Conservation (phyloP, 2,329 filamentous ascomycete species). For the Fusarium sp. region DNA sequence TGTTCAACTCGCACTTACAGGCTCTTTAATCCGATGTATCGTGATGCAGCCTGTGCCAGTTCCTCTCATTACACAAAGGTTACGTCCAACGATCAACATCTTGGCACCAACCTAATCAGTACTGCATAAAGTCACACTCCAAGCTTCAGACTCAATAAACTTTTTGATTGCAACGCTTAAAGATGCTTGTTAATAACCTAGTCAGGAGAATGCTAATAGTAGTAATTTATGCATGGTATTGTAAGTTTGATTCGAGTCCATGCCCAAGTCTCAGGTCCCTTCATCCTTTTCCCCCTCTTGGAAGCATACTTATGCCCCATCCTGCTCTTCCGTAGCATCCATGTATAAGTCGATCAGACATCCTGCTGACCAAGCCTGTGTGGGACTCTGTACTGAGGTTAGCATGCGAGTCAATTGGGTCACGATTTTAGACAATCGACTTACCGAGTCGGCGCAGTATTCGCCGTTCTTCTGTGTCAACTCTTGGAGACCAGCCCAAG, state of each 20-base stretch:
- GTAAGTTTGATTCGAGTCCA: conserved; percentile 27
- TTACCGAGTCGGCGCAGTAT: conserved; percentile 87
- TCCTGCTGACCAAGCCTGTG: conserved; percentile 95
- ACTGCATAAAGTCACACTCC: not conserved
- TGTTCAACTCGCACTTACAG: not conserved
- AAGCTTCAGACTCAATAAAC: not conserved
- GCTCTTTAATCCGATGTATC: not conserved
- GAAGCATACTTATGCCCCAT: conserved; percentile 19
- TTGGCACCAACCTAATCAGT: not conserved
- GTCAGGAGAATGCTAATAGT: conserved; percentile 33
- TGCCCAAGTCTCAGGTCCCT: conserved; percentile 21
- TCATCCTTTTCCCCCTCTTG: conserved; percentile 16
- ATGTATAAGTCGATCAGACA: conserved; percentile 97
- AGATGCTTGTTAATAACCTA: conserved; percentile 34
- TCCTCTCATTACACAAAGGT: not conserved
- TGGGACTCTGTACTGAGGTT: conserved; percentile 75
- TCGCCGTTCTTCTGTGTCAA: conserved; percentile 91
- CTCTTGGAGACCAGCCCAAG: conserved; percentile 93
- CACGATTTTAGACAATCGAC: conserved; percentile 49
- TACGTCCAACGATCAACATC: not conserved
- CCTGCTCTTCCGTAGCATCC: conserved; percentile 77
- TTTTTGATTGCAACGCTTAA: conserved; percentile 20
- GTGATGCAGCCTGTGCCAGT: not conserved
- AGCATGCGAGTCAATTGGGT: conserved; percentile 17
- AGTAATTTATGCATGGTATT: conserved; percentile 21